phyloP scores from a whole-genome alignment of 208 protist species.

The Trypanosomatidae sp. region DNA sequence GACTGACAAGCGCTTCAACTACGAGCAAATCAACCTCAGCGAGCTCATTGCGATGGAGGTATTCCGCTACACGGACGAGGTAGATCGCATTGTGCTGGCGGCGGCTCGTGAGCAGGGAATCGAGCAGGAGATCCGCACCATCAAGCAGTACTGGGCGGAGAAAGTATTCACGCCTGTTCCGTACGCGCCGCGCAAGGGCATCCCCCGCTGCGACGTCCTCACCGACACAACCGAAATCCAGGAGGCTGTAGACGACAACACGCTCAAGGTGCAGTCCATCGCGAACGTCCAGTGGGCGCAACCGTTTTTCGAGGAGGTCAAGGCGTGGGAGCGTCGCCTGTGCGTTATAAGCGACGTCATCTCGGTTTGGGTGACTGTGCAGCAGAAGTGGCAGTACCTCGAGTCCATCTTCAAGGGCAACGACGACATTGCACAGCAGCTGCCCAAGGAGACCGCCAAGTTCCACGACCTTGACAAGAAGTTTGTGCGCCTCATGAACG shows the following conservation, averaged over 20 bases:
- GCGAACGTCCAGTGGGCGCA: constrained; percentile 96
- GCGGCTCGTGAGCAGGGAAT: constrained; percentile 96
- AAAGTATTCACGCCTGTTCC: constrained; percentile 86
- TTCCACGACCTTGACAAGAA: constrained; percentile 98
- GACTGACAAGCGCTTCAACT: constrained; percentile 94
- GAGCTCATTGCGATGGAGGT: constrained; percentile 98
- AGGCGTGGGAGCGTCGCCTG: constrained; percentile 96
- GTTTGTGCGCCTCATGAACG: constrained; percentile 97
- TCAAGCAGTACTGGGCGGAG: constrained; percentile 95
- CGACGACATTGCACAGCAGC: constrained; percentile 98
- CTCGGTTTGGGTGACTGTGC: constrained; percentile 97
- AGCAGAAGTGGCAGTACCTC: constrained; percentile 99
- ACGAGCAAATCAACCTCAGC: constrained; percentile 97
- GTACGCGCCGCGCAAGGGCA: constrained; percentile 91
- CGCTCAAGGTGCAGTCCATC: constrained; percentile 97
- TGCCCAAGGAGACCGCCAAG: constrained; percentile 98
- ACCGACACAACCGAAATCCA: constrained; percentile 96
- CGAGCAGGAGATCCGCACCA: constrained; percentile 94
- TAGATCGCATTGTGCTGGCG: constrained; percentile 93
- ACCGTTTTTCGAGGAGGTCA: constrained; percentile 96
- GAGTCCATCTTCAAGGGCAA: constrained; percentile 99
- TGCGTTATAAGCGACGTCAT: constrained; percentile 96
- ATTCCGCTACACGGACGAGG: constrained; percentile 93
- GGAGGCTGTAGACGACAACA: constrained; percentile 98
- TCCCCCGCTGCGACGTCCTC: constrained; percentile 92